Evolutionary conservation across 108 stramenopile genomes (phyloP).

Genomic region (Skeletonema marinoi): DNA sequence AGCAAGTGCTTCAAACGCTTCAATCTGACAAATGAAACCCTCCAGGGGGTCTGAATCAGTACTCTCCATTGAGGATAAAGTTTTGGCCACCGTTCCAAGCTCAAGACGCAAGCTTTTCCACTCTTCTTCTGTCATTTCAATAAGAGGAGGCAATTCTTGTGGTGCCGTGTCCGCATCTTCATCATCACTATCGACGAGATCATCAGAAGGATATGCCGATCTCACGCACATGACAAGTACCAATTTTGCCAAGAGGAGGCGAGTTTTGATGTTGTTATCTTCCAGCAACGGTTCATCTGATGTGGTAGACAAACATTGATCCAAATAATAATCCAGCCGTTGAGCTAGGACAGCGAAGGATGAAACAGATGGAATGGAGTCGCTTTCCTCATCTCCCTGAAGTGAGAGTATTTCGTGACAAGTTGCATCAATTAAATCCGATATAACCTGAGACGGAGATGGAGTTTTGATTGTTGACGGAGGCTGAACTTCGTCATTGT

Average conservation of each 20-base stretch:
- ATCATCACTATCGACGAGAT: neutral
- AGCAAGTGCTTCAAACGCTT: slow-evolving; percentile 24
- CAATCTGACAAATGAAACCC: slow-evolving; percentile 10
- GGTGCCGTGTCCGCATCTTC: neutral
- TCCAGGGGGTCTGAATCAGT: neutral
- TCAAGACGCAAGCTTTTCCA: slow-evolving; percentile 8
- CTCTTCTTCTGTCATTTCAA: neutral
- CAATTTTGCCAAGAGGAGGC: slow-evolving; percentile 23
- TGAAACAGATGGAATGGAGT: neutral
- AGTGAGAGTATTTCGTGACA: slow-evolving; percentile 31
- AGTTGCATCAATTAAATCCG: slow-evolving; percentile 29
- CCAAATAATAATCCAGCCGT: slow-evolving; percentile 18
- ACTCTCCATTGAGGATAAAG: neutral
- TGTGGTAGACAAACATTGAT: neutral
- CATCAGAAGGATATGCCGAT: slow-evolving; percentile 6
- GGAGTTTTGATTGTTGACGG: neutral
- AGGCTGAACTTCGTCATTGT: neutral
- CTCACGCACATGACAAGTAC: slow-evolving; percentile 11
- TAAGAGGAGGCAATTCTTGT: neutral
- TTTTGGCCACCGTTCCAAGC: neutral
- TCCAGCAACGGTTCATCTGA: neutral
- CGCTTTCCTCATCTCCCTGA: neutral
- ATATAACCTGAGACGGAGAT: slow-evolving; percentile 20
- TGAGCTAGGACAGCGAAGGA: slow-evolving; percentile 1
- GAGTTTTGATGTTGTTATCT: slow-evolving; percentile 8